Percentiles rank a stretch among this genome's conserved stretches.
Conservation (phyloP, 2,329 filamentous ascomycete genomes). For the Paraconiothyrium sp. region DNA sequence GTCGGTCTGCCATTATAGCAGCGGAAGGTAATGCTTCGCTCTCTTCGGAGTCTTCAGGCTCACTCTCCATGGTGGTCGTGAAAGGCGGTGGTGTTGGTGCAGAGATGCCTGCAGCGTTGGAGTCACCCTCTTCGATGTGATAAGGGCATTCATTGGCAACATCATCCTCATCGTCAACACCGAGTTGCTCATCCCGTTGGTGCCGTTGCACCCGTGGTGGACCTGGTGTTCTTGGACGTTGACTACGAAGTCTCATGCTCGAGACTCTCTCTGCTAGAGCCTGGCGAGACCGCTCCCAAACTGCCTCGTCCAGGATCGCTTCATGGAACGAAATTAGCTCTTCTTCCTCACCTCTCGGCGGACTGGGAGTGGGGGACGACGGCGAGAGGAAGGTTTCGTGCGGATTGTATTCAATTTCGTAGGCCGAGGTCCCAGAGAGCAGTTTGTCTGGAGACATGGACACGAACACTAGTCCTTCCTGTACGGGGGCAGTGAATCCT, state of each 20-base stretch:
- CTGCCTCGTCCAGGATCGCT: conserved; percentile 44
- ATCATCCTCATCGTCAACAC: conserved; percentile 31
- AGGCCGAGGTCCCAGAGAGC: conserved; percentile 75
- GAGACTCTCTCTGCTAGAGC: conserved; percentile 40
- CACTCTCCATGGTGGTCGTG: conserved; percentile 51
- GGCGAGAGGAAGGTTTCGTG: conserved; percentile 28
- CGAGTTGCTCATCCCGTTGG: conserved; percentile 17
- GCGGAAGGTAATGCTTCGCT: conserved; percentile 51
- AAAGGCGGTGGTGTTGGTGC: conserved; percentile 52
- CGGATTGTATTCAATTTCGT: conserved; percentile 71
- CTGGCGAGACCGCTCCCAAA: conserved; percentile 43
- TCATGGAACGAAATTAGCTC: conserved; percentile 46
- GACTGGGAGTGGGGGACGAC: conserved; percentile 39
- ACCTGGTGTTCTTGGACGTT: conserved; percentile 16
- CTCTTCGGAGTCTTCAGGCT: conserved; percentile 43
- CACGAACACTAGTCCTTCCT: conserved; percentile 92
- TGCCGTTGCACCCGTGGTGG: conserved; percentile 11
- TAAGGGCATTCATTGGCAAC: conserved; percentile 43
- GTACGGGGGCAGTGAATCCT: conserved; percentile 85
- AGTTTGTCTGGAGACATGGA: conserved; percentile 85
- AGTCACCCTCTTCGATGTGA: conserved; percentile 32
- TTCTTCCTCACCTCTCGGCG: conserved; percentile 27
- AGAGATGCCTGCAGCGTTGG: conserved; percentile 38
- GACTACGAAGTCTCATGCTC: conserved; percentile 34
- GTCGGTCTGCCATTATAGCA: conserved; percentile 51